Evolutionary conservation across 495 filamentous ascomycete species (phyloP).

Genomic region (Neurospora sp.): DNA sequence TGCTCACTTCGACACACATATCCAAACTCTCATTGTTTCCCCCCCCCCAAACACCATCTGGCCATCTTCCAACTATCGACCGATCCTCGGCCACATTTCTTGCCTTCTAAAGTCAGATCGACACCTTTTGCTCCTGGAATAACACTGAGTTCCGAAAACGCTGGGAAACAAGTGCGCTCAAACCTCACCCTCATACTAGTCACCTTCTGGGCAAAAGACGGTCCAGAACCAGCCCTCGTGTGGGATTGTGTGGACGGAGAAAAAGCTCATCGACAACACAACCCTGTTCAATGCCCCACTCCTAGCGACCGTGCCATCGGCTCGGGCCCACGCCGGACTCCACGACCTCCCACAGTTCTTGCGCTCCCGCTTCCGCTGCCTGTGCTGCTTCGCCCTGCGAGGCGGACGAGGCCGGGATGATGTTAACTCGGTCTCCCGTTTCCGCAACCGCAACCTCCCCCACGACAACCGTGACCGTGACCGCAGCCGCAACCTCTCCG

Average conservation of each 20-base stretch:
- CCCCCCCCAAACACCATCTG: background rate
- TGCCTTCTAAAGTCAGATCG: background rate
- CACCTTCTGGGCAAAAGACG: background rate
- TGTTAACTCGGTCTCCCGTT: conserved; percentile 40
- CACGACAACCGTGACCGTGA: conserved; percentile 21
- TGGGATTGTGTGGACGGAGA: background rate
- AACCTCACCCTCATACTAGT: background rate
- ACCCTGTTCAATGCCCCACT: background rate
- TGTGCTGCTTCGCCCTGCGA: conserved; percentile 9
- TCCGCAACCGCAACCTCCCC: conserved; percentile 26
- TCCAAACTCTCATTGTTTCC: background rate
- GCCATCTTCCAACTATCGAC: background rate
- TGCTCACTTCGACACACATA: background rate
- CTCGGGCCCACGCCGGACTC: conserved; percentile 10
- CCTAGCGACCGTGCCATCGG: background rate
- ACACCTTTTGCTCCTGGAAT: background rate
- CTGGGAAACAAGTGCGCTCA: background rate
- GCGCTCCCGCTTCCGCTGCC: background rate
- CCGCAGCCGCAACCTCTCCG: conserved; percentile 37
- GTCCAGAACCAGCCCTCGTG: background rate
- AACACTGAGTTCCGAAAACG: background rate
- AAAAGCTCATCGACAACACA: background rate
- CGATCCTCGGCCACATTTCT: background rate
- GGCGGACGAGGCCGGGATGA: conserved; percentile 29
- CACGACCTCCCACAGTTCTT: background rate